These are phyloP conservation scores for Amaranthus cruentus DNA, from an alignment of 148 eudicot genomes.

Conservation along the genomic window DNA sequence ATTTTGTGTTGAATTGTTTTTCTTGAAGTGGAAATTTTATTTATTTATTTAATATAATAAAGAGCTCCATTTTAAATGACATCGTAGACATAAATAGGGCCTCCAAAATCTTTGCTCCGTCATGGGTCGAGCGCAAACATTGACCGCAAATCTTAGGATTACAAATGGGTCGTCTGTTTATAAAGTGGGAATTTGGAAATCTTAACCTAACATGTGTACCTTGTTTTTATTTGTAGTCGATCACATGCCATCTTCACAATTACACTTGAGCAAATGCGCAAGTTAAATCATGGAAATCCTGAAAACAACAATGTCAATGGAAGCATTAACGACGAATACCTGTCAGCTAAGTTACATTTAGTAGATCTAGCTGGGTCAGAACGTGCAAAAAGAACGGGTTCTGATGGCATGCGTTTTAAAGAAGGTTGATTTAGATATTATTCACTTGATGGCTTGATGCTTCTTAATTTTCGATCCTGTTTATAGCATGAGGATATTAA, in stretches of 20 bases:
- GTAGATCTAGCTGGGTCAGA: slow-evolving; percentile 99
- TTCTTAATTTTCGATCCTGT: slow-evolving; percentile 6
- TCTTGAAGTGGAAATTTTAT: no score
- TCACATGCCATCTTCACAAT: slow-evolving; percentile 99
- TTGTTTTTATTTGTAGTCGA: slow-evolving; percentile 51
- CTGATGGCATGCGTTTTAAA: slow-evolving; percentile 99
- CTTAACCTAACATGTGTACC: background rate
- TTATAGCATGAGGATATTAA: slow-evolving; percentile 10
- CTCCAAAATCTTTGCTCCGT: no score
- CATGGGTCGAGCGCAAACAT: no score
- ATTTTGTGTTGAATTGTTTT: no score
- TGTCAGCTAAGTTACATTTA: slow-evolving; percentile 93
- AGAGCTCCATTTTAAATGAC: no score
- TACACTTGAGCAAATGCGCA: slow-evolving; percentile 89
- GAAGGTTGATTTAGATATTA: slow-evolving; percentile 51
- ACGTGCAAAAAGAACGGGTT: slow-evolving; percentile 96
- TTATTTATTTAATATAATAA: no score
- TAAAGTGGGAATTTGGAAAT: background rate
- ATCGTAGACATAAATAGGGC: no score
- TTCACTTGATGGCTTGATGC: background rate
- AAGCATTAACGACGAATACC: slow-evolving; percentile 76
- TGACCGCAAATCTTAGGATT: background rate
- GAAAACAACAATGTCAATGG: slow-evolving; percentile 47
- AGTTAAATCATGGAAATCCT: slow-evolving; percentile 41
- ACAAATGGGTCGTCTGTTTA: background rate